Conservation (phyloP, 2,329 filamentous ascomycete species). For the Arachnomyces sp. region DNA sequence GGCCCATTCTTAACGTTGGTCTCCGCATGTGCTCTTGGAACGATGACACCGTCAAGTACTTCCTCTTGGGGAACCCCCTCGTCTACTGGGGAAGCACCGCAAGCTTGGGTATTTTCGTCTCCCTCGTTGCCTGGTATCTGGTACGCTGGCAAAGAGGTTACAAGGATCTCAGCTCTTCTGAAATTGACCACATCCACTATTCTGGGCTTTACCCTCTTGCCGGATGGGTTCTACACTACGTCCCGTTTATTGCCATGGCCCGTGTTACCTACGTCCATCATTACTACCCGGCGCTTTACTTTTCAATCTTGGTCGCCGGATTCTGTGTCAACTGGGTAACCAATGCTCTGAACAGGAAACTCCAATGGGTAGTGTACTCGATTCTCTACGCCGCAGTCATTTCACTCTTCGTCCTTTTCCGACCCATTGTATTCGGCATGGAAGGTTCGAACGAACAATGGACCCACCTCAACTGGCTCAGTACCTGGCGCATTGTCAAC, state of each 20-base stretch:
- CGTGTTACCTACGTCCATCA: conserved; percentile 99
- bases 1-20: conserved; percentile 90
- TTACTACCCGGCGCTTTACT: conserved; percentile 97
- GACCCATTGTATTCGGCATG: conserved; percentile 96
- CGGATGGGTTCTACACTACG: conserved; percentile 93
- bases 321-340: conserved; percentile 84
- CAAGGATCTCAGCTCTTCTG: conserved; percentile 64
- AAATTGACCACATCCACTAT: conserved; percentile 94
- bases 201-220: conserved; percentile 81
- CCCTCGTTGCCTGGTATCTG: conserved; percentile 73
- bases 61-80: conserved; percentile 90
- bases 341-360: conserved; percentile 52
- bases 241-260: conserved; percentile 94
- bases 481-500: conserved; percentile 75
- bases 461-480: conserved; percentile 88
- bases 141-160: conserved; percentile 95
- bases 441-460: conserved; percentile 74
- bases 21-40: conserved; percentile 99
- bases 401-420: conserved; percentile 80
- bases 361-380: conserved; percentile 63
- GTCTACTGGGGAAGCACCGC: conserved; percentile 93
- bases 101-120: conserved; percentile 62
- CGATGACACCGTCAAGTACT: conserved; percentile 92
- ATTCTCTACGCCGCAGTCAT: conserved; percentile 66
- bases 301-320: conserved; percentile 80